These are phyloP conservation scores for Dothideomycetes sp. DNA, from an alignment of 2,329 filamentous ascomycete genomes.

Conservation along the genomic window DNA sequence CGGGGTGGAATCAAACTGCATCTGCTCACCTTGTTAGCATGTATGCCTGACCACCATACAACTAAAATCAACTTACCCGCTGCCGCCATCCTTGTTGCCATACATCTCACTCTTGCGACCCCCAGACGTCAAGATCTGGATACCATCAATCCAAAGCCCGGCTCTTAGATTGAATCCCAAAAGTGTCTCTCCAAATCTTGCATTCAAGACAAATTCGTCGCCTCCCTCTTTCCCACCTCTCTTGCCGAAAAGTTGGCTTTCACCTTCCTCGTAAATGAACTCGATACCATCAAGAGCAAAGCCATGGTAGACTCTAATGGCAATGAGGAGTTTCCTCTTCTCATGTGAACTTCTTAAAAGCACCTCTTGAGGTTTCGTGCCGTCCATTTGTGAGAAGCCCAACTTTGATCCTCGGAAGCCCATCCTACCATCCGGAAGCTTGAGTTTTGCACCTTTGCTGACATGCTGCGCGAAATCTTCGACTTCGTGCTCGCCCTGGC, in stretches of 20 bases:
- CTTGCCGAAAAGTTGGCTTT: slow-evolving; percentile 79
- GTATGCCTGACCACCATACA: too few relatives aligned
- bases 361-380: slow-evolving; percentile 60
- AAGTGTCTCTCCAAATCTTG: slow-evolving; percentile 74
- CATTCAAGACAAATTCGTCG: slow-evolving; percentile 72
- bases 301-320: slow-evolving; percentile 69
- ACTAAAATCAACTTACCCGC: slow-evolving; percentile 64
- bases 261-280: slow-evolving; percentile 83
- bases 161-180: slow-evolving; percentile 77
- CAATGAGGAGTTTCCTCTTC: slow-evolving; percentile 63
- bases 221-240: slow-evolving; percentile 60
- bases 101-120: slow-evolving; percentile 80
- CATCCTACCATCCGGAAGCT: slow-evolving; percentile 62
- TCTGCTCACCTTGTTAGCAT: slow-evolving; percentile 37
- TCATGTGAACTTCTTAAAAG: slow-evolving; percentile 61
- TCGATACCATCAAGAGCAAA: slow-evolving; percentile 74
- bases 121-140: slow-evolving; percentile 81
- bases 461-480: slow-evolving; percentile 63
- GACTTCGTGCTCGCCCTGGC: slow-evolving; percentile 63
- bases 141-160: slow-evolving; percentile 74
- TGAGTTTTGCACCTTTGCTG: slow-evolving; percentile 63
- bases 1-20: slow-evolving; percentile 81
- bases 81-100: slow-evolving; percentile 71
- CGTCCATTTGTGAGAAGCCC: slow-evolving; percentile 62
- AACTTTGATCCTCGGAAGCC: slow-evolving; percentile 70